Evolutionary conservation across 257 asterid genomes (phyloP).

Genomic region (Solanum chiquidenum): DNA sequence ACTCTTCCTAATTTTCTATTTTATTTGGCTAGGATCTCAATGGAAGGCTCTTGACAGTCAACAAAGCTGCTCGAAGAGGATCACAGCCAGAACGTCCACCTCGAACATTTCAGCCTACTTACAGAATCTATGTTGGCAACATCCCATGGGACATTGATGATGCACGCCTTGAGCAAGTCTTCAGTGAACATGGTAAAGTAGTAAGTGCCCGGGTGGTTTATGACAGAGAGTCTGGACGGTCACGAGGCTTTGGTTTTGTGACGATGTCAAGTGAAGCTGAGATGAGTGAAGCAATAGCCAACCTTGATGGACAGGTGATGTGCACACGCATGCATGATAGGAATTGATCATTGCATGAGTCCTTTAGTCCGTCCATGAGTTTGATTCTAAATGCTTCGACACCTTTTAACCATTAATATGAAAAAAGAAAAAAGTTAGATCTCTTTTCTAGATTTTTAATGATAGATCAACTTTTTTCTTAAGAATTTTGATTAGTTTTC

Average conservation of each 20-base stretch:
- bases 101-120: slow-evolving; percentile 36
- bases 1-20: background rate
- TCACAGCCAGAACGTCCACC: slow-evolving; percentile 64
- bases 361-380: background rate
- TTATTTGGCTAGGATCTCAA: slow-evolving; percentile 45
- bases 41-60: slow-evolving; percentile 73
- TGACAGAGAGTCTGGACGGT: slow-evolving; percentile 72
- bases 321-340: background rate
- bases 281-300: slow-evolving; percentile 74
- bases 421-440: background rate
- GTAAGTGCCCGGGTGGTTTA: slow-evolving; percentile 62
- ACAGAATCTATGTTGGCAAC: slow-evolving; percentile 78
- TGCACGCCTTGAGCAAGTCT: slow-evolving; percentile 55
- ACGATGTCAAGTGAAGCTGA: slow-evolving; percentile 71
- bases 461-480: background rate
- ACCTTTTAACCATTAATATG: background rate
- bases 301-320: slow-evolving; percentile 81
- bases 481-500: background rate
- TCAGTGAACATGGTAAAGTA: slow-evolving; percentile 83
- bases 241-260: slow-evolving; percentile 95
- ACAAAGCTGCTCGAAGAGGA: slow-evolving; percentile 80
- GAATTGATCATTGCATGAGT: background rate
- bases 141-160: slow-evolving; percentile 78
- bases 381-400: background rate
- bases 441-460: background rate